Evolutionary conservation across 805 yeast species (phyloP), one percentile per base, ranked within the genome.

Genomic region (Maudiozyma barnettii): DNA sequence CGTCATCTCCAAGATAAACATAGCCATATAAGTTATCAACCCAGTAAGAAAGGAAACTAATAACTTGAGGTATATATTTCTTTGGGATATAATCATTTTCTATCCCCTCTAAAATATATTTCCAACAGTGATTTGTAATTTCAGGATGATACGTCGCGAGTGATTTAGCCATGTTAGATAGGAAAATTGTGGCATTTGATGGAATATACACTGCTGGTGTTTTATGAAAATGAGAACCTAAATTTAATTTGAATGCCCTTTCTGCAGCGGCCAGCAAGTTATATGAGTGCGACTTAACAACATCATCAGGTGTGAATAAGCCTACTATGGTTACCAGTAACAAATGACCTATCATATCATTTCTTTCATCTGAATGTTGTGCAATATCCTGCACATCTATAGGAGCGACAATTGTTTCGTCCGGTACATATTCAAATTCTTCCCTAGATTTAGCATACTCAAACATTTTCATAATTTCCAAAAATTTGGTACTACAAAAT

Each of bases 391-490:
- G 19, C 8, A 13, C 30, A 5, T 21, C 16, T 6, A 1, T 12
- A 5, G 18, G 23, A 13, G 19, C n/a, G 2, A 33, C 37, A 29
- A 51, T 50, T 7, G 9, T 9, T 14, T 42, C 43, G 9, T 46
- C 53, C 35, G 57, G 54, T 6, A 50, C 49, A 20, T 63, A 57
- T 26, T 66, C 68, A 44, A 72, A 73, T 35, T 69, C 71, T 22
- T 70, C 64, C 57, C 77, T 72, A 18, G 79, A 79, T 46, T 82
- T 78, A 0, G 88, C 76, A 55, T 81, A 82, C 54, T 82, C 81
- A 38, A 84, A 61, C 51, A 83, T 76, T 53, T 89, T 70, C 65
- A 84, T 74, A n/a, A 84, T 81, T 54, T 84, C 91, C 46, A 75
- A 59, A 52, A 71, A 74, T 54, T 77, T 78, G 1, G 73, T 60